These are phyloP conservation scores for Populus hybrid DNA, from an alignment of 441 rosid genomes.

Conservation along the genomic window DNA sequence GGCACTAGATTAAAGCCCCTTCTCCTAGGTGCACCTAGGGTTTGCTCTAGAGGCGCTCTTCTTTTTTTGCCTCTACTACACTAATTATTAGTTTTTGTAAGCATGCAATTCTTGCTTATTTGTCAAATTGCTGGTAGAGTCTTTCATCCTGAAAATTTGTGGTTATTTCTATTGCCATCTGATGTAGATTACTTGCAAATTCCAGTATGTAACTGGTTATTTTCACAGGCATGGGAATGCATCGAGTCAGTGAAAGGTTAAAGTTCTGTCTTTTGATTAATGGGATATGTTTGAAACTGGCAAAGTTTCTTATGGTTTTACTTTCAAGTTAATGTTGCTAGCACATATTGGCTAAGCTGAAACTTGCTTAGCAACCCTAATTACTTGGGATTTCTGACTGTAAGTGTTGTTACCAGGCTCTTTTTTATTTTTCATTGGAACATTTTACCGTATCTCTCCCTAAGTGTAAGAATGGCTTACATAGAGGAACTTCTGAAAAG, in stretches of 20 bases:
- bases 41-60: too few relatives aligned
- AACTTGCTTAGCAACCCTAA: background rate
- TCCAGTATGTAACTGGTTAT: background rate
- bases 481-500: background rate
- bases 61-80: background rate
- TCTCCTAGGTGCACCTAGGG: background rate
- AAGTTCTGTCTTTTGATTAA: background rate
- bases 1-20: background rate
- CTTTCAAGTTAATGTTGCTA: background rate
- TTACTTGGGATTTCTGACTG: background rate
- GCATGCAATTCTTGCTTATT: background rate
- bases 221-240: background rate
- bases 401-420: background rate
- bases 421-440: background rate
- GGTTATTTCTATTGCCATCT: background rate
- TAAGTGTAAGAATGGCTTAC: background rate
- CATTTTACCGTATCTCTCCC: background rate
- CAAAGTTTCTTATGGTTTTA: background rate
- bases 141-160: background rate
- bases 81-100: background rate
- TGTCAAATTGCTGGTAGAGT: background rate
- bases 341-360: background rate
- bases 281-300: background rate
- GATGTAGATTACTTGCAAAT: background rate
- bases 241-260: background rate